phyloP scores from a whole-genome alignment of 805 yeast species.

The Yamadazyma paraphyllophila region DNA sequence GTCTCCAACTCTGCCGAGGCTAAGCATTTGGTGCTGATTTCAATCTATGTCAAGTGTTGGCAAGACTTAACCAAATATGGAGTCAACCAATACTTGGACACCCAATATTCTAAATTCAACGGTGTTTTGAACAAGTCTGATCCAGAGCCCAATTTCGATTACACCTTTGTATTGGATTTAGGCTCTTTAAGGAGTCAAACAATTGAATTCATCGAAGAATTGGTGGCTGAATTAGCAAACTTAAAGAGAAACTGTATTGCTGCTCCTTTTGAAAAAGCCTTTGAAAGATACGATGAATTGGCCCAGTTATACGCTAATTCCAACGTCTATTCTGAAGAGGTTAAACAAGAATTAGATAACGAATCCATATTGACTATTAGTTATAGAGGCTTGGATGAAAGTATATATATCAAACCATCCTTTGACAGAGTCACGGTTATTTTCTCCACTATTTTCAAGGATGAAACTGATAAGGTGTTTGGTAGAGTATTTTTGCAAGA shows the following conservation, averaged over 20 bases:
- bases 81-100: constrained; percentile 50
- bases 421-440: constrained; percentile 96
- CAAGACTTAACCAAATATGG: constrained; percentile 69
- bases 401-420: constrained; percentile 85
- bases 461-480: constrained; percentile 91
- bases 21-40: constrained; percentile 61
- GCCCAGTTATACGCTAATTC: constrained; percentile 45
- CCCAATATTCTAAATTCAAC: constrained; percentile 42
- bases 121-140: constrained; percentile 29
- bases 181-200: constrained; percentile 27
- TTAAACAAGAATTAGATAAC: constrained; percentile 42
- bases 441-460: constrained; percentile 90
- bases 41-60: constrained; percentile 77
- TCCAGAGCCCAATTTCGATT: constrained; percentile 79
- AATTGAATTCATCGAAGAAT: constrained; percentile 48
- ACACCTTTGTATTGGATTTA: constrained; percentile 69
- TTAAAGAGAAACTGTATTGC: constrained; percentile 86
- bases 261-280: constrained; percentile 89
- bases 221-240: constrained; percentile 66
- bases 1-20: constrained; percentile 76
- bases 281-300: constrained; percentile 70
- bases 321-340: constrained; percentile 43
- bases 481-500: constrained; percentile 90
- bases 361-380: constrained; percentile 66
- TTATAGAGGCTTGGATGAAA: constrained; percentile 85